Base-by-base conservation (phyloP, 345 rosid genomes). In the Eucalyptus fibrosa region DNA sequence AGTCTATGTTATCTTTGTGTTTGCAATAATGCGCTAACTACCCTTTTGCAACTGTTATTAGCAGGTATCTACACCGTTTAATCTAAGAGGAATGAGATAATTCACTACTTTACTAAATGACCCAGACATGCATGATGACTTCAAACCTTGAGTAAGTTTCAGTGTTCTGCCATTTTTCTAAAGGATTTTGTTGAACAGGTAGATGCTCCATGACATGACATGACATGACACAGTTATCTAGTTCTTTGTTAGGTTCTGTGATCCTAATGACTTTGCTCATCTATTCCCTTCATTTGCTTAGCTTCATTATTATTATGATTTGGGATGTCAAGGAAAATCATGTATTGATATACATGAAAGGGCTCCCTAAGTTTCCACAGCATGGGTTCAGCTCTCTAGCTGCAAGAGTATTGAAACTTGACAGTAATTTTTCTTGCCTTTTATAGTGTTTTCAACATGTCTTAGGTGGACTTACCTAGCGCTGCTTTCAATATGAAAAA, bases 351-450 rank as follows among this genome's bases (percentile, higher is more conserved):
- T 97, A 96, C 93, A 98, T 97, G 99, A 97, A 98, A 94, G 99
- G 98, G 89, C 93, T 95, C 69, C 98, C 99, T 80, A 98, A 96
- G 81, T 86, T 91, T 91, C 99, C 98, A 93, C 99, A 95, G 90
- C 97, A 99, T 92, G 98, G 99, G 86, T 97, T 96, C 93, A 97
- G 99, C 91, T 94, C 99, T 7, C 92, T 96, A 81, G 99, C 99
- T 26, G 97, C 96, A 17, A 94, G 96, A 90, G 97, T 97, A 16
- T 92, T 98, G 92, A 94, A 94, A 44, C 96, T 94, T 4, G 93
- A 98, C 89, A 92, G 99, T 96, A 94, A 93, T 98, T 87, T 40
- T 26, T 86, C 23, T 45, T 65, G 50, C 88, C 83, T 87, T 50
- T 80, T 50, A 40, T n/a, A 45, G 26, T 11, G 7, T 37, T 56